Evolutionary conservation across 441 rosid species (phyloP).

Genomic region (Mallotus repandus): DNA sequence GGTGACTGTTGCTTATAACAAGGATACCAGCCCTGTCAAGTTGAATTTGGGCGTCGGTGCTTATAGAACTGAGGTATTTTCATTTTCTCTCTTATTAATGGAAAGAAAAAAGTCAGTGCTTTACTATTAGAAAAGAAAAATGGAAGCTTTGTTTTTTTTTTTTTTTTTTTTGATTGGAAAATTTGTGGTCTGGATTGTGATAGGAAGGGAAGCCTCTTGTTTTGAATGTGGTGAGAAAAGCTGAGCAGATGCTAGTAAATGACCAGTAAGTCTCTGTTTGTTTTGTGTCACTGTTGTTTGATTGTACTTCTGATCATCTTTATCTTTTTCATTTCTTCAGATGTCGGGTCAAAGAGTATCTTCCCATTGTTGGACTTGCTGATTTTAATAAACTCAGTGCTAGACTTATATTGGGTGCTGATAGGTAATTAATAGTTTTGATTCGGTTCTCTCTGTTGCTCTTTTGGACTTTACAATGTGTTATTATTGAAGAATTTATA

Average conservation of each 20-base stretch:
- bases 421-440: slow-evolving; percentile 48
- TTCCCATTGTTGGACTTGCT: slow-evolving; percentile 88
- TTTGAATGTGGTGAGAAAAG: slow-evolving; percentile 82
- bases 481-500: too few relatives aligned
- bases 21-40: slow-evolving; percentile 83
- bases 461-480: neutral
- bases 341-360: slow-evolving; percentile 87
- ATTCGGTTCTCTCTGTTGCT: neutral
- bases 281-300: neutral
- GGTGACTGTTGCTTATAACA: slow-evolving; percentile 92
- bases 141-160: too few relatives aligned
- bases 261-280: slow-evolving; percentile 42
- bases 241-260: slow-evolving; percentile 79
- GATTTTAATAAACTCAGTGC: slow-evolving; percentile 96
- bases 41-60: slow-evolving; percentile 96
- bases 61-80: slow-evolving; percentile 81
- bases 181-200: neutral
- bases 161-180: neutral
- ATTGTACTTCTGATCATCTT: neutral
- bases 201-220: slow-evolving; percentile 98
- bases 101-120: neutral
- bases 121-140: too few relatives aligned
- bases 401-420: slow-evolving; percentile 78
- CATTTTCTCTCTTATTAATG: neutral
- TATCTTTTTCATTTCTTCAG: slow-evolving; percentile 29